These are phyloP conservation scores for Blastocystis sp. DNA, from an alignment of 352 stramenopile genomes.

Conservation along the genomic window DNA sequence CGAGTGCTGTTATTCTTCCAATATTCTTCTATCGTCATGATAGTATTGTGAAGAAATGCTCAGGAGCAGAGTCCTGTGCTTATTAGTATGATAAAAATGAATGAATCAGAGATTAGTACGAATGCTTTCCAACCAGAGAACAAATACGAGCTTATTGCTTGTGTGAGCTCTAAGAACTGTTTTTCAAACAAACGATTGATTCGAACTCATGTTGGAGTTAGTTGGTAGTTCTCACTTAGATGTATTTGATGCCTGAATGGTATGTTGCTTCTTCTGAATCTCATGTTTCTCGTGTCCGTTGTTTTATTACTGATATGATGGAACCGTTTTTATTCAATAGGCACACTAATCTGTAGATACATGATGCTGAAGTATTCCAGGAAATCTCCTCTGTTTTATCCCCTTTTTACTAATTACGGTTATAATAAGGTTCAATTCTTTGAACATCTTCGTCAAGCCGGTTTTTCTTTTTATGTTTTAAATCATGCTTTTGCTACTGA, in stretches of 20 bases:
- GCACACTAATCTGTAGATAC: background rate
- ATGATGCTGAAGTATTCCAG: slow-evolving; percentile 26
- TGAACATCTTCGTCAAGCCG: slow-evolving; percentile 48
- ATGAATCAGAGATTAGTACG: background rate
- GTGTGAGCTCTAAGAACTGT: background rate
- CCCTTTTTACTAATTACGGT: slow-evolving; percentile 34
- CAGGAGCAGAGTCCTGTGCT: background rate
- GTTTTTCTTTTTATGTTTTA: slow-evolving; percentile 61
- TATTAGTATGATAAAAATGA: background rate
- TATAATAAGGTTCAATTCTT: slow-evolving; percentile 60
- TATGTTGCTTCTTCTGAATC: background rate
- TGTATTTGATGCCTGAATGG: slow-evolving; percentile 58
- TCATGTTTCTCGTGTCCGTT: slow-evolving; percentile 40
- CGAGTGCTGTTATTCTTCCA: slow-evolving; percentile 21
- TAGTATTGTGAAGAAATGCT: background rate
- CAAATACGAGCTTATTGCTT: slow-evolving; percentile 36
- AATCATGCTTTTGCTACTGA: slow-evolving; percentile 57
- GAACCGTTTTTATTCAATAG: background rate
- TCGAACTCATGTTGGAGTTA: background rate
- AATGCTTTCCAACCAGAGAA: slow-evolving; percentile 1
- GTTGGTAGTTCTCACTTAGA: background rate
- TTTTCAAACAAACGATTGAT: background rate
- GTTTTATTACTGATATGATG: slow-evolving; percentile 39
- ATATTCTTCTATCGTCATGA: slow-evolving; percentile 17
- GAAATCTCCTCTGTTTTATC: background rate